Conservation (phyloP, 2,329 filamentous ascomycete species). For the Rhinocladiella similis region DNA sequence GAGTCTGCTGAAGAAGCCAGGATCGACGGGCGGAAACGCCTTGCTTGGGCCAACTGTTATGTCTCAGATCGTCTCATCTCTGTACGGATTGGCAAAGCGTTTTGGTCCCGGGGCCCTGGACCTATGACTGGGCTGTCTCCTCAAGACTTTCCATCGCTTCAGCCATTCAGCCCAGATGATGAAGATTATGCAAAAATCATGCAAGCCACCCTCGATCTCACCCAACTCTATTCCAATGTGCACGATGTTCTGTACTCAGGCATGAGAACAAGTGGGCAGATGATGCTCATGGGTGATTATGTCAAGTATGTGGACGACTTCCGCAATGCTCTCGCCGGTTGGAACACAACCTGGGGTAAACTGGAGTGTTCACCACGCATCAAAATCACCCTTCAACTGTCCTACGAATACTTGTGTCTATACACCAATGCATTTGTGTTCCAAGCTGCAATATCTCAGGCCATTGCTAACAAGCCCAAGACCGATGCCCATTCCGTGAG, state of each 20-base stretch:
- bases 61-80: constrained; percentile 69
- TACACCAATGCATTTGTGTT: constrained; percentile 77
- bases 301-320: constrained; percentile 77
- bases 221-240: constrained; percentile 71
- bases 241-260: constrained; percentile 74
- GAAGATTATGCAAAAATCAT: constrained; percentile 70
- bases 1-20: constrained; percentile 60
- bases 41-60: constrained; percentile 70
- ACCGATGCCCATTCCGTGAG: constrained; percentile 36
- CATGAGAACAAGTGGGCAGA: constrained; percentile 66
- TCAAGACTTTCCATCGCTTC: constrained; percentile 67
- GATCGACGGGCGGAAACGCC: constrained; percentile 61
- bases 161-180: constrained; percentile 57
- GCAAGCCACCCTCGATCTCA: constrained; percentile 70
- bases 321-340: constrained; percentile 65
- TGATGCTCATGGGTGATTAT: constrained; percentile 70
- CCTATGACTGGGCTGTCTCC: constrained; percentile 64
- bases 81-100: constrained; percentile 69
- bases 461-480: constrained; percentile 39
- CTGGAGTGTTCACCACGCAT: constrained; percentile 65
- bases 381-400: constrained; percentile 67
- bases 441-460: constrained; percentile 65
- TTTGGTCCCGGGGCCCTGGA: constrained; percentile 71
- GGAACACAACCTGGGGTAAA: constrained; percentile 70
- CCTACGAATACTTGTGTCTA: constrained; percentile 70